phyloP scores from a whole-genome alignment of 192 early-diverging fungal genomes.

The Backusella parvicylindrica region DNA sequence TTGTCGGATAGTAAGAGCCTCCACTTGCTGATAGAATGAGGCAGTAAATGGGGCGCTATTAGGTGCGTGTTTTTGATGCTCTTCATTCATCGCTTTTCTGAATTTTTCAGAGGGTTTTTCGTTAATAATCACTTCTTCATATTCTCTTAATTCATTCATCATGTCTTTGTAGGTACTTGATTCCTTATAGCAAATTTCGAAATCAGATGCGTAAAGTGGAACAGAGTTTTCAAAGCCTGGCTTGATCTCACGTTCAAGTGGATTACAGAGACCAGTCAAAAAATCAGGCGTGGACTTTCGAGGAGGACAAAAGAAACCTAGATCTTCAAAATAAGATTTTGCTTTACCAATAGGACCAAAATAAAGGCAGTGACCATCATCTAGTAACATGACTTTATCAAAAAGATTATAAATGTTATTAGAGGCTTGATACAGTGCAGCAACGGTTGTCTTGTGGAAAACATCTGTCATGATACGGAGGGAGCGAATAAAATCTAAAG shows the following conservation, averaged over 20 bases:
- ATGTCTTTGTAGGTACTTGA: slow-evolving; percentile 41
- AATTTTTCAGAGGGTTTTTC: slow-evolving; percentile 25
- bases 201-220: slow-evolving; percentile 59
- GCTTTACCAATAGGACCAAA: slow-evolving; percentile 62
- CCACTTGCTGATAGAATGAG: slow-evolving; percentile 63
- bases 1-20: slow-evolving; percentile 58
- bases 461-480: slow-evolving; percentile 72
- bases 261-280: slow-evolving; percentile 66
- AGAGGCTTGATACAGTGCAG: slow-evolving; percentile 64
- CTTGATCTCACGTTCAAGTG: slow-evolving; percentile 45
- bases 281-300: slow-evolving; percentile 73
- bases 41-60: slow-evolving; percentile 59
- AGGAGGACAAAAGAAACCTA: slow-evolving; percentile 60
- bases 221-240: slow-evolving; percentile 52
- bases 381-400: slow-evolving; percentile 64
- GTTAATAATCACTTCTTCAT: slow-evolving; percentile 33
- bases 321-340: slow-evolving; percentile 55
- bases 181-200: slow-evolving; percentile 50
- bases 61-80: slow-evolving; percentile 49
- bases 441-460: slow-evolving; percentile 57
- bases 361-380: slow-evolving; percentile 65
- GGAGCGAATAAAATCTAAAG: slow-evolving; percentile 73
- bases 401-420: slow-evolving; percentile 77
- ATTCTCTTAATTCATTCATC: slow-evolving; percentile 38
- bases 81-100: slow-evolving; percentile 48